Evolutionary conservation across 2,329 filamentous ascomycete species (phyloP), one percentile per base, ranked within the genome.

Genomic region (Fonsecaea erecta): DNA sequence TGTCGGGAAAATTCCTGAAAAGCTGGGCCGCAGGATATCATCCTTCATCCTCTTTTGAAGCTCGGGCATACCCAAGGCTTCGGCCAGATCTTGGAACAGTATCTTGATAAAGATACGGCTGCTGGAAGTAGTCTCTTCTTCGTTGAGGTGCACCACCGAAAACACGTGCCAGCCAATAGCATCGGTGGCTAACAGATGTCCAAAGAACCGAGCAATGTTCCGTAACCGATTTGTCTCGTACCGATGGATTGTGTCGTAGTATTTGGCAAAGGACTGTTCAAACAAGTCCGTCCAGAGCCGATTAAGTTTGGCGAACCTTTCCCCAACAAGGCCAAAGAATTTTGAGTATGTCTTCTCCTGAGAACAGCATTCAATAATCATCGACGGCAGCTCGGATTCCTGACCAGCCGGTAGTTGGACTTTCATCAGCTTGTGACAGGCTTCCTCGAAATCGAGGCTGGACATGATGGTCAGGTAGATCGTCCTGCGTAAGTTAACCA

Each of bases 31-130:
- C 43, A 98, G 82, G 56, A 87, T 85, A 51, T 95, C 90, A 71
- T 96, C 93, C 70, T 84, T 87, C 78, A 97, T 84, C 18, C 91
- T 87, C 52, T 88, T 85, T 71, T 90, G 88, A 59, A 99, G 80
- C 73, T 90, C 91, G 53, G 88, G 83, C 83, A 97, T 88, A 64
- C 95, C 94, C 65, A 97, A 85, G 66, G 92, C 90, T 78, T 97
- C 92, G 3, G 89, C 86, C 26, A 98, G 86, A 74, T 97, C 93
- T 77, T 98, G 93, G 75, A 99, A 96, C 12, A 99, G 81, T 63
- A 98, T 98, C 82, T 97, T 98, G 83, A 99, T 91, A 75, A 98
- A 99, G 77, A 99, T 98, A 82, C 95, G 92, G 71, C 92, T 96
- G 68, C 92, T 95, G 1, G 93, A 94, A 0, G 94, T 99, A 0